A percentile compares a stretch with the other conserved stretches of the same genome.
Conservation (phyloP, 2,329 filamentous ascomycete genomes). For the Colletotrichum spinosum region DNA sequence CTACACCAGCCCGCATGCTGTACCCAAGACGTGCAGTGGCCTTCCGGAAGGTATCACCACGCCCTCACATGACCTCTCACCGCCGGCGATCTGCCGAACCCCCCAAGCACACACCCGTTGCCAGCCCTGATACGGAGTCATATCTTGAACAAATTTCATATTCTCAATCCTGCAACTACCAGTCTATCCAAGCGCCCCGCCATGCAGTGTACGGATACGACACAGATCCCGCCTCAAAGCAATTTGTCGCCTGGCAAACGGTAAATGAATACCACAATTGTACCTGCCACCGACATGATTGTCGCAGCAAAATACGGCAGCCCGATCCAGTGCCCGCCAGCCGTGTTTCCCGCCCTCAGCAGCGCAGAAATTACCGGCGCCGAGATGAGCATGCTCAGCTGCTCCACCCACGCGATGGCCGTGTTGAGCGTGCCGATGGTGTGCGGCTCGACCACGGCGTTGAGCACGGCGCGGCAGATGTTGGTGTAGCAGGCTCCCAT, state of each 20-base stretch:
- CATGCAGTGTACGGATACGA: not conserved
- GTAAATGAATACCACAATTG: slow-evolving; percentile 46
- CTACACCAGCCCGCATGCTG: no score
- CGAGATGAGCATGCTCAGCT: slow-evolving; percentile 58
- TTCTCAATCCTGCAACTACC: slow-evolving; percentile 3
- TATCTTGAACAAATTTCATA: no score
- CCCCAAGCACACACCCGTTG: no score
- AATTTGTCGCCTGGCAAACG: slow-evolving; percentile 41
- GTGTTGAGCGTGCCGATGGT: slow-evolving; percentile 67
- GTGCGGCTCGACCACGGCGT: slow-evolving; percentile 63
- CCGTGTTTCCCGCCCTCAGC: slow-evolving; percentile 57
- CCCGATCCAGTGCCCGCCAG: slow-evolving; percentile 61
- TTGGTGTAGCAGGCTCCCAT: slow-evolving; percentile 57
- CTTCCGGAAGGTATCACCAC: no score
- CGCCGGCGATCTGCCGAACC: no score
- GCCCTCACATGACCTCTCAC: no score
- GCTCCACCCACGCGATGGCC: slow-evolving; percentile 62
- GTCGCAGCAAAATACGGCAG: slow-evolving; percentile 59
- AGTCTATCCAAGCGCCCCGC: not conserved
- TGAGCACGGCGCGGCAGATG: slow-evolving; percentile 62
- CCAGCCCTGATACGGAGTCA: no score
- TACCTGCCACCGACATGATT: slow-evolving; percentile 44
- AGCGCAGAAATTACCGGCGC: slow-evolving; percentile 60
- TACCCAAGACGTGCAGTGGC: no score
- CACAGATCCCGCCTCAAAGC: not conserved